Evolutionary conservation across 441 rosid species (phyloP), one percentile per base, ranked within the genome.

Genomic region (Mallotus repandus): DNA sequence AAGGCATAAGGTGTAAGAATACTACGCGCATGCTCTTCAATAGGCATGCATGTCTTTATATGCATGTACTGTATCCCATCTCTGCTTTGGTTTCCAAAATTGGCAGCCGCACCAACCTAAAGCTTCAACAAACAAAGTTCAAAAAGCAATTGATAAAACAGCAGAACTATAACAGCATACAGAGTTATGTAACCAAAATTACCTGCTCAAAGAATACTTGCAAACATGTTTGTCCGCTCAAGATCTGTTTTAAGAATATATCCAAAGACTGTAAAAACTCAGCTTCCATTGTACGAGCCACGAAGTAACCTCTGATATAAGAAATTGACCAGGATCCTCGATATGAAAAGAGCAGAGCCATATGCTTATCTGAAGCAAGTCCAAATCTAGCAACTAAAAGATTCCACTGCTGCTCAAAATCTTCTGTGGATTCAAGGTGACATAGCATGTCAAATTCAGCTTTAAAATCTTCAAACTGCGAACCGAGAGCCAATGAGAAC

Each of bases 181-280:
- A 1, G 35, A 62, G n/a, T 66, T 53, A 46, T 52, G 58, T 50
- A 12, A 64, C 41, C 67, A 48, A 69, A 78, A 77, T 83, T 6
- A 92, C 99, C 97, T 91, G 96, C 76, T 90, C 94, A 74, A 95
- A 89, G 71, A 92, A 90, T 59, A 74, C 69, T 75, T 85, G 97
- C 75, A 95, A 81, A 80, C 91, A 89, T 35, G 96, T 75, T 25
- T 87, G 92, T 61, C 84, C 87, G 49, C 80, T 66, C 75, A 87
- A 81, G 25, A 88, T 79, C 76, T 84, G 79, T 79, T 88, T 91
- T 78, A 91, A 79, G 80, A 91, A 89, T 21, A 80, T 46, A 19
- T 92, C 91, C 63, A 88, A 12, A 35, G 88, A 89, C 52, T 80
- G 86, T 69, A 78, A 89, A 84, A 86, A 95, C 70, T 85, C 92